These are phyloP conservation scores for Pseudocercospora vitis DNA, from an alignment of 2,329 filamentous ascomycete genomes.

Conservation along the genomic window DNA sequence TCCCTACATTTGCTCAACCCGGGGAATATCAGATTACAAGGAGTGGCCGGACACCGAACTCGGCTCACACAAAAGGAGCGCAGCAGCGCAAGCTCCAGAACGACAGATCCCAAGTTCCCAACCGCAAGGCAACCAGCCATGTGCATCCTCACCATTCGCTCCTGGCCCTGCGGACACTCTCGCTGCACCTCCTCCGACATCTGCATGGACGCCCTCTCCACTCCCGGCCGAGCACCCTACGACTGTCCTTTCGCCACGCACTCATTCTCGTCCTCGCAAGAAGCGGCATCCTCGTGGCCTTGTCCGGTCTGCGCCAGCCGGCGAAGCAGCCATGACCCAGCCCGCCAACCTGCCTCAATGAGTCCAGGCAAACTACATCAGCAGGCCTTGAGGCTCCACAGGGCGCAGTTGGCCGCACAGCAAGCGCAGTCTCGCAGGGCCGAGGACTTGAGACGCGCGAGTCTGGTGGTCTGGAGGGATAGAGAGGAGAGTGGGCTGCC, in stretches of 20 bases:
- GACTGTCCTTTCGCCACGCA: constrained; percentile 16
- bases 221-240: constrained; percentile 14
- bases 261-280: constrained; percentile 3
- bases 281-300: constrained; percentile 10
- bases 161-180: constrained; percentile 22
- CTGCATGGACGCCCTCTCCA: constrained; percentile 18
- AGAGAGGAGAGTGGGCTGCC: neutral
- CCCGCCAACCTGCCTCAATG: neutral
- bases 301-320: constrained; percentile 16
- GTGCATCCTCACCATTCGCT: constrained; percentile 23
- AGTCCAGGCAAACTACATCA: neutral
- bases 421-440: neutral
- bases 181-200: constrained; percentile 18
- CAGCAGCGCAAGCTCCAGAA: too few relatives aligned
- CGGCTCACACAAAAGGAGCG: too few relatives aligned
- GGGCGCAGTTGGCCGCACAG: neutral
- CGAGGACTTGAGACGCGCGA: neutral
- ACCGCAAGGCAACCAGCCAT: too few relatives aligned
- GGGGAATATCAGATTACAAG: too few relatives aligned
- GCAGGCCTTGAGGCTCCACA: neutral
- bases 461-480: neutral
- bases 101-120: neutral
- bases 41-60: too few relatives aligned
- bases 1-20: too few relatives aligned
- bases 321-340: neutral